A percentile compares a stretch with the other conserved stretches of the same genome.
Evolutionary conservation across 148 eudicot genomes (phyloP).

Genomic region (Rhododendron simsii): DNA sequence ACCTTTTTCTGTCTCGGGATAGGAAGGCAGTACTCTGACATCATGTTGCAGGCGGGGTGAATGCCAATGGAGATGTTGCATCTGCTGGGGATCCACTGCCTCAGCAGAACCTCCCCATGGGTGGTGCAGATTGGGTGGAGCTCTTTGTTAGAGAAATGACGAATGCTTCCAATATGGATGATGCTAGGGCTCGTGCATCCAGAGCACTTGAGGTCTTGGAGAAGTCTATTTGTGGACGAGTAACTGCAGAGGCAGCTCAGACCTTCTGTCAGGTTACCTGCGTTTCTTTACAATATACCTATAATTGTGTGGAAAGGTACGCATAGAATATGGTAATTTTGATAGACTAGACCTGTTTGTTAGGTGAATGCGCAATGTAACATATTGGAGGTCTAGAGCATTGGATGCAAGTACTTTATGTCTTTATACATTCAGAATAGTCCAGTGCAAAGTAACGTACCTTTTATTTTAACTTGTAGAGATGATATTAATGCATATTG

Average conservation of each 20-base stretch:
- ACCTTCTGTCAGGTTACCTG: conserved; percentile 46
- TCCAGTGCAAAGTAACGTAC: background rate
- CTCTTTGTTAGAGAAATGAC: conserved; percentile 71
- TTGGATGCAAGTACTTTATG: background rate
- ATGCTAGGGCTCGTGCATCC: conserved; percentile 67
- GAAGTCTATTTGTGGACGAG: conserved; percentile 56
- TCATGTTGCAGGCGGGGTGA: conserved; percentile 24
- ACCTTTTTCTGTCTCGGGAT: background rate
- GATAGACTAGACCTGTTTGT: background rate
- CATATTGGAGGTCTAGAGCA: background rate
- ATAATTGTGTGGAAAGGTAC: background rate
- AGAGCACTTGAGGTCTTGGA: conserved; percentile 74
- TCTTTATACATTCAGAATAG: background rate
- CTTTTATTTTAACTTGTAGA: background rate
- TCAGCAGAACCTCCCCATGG: conserved; percentile 26
- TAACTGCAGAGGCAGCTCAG: conserved; percentile 44
- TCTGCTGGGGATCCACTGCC: conserved; percentile 28
- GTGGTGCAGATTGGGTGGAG: conserved; percentile 89
- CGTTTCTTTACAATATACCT: background rate
- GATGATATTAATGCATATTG: background rate
- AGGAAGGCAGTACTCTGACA: background rate
- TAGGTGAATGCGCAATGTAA: background rate
- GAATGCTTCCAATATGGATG: conserved; percentile 57
- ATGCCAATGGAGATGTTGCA: conserved; percentile 30
- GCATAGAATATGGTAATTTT: background rate